A percentile compares a stretch with the other conserved stretches of the same genome.
phyloP scores from a whole-genome alignment of 2,329 filamentous ascomycete genomes.

The Epichloe bromicola region DNA sequence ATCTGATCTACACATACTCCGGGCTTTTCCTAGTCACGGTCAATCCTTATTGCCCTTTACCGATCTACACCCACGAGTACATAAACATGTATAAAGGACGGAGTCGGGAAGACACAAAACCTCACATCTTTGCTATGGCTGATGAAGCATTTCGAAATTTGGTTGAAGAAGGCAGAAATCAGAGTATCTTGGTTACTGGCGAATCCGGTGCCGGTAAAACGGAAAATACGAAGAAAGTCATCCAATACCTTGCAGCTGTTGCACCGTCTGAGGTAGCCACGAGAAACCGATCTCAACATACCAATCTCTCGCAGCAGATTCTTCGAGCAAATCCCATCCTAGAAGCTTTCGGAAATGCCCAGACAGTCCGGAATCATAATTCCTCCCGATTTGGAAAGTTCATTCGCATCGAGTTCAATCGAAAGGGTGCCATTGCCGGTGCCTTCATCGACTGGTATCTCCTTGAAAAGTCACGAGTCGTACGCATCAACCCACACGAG shows the following conservation, averaged over 20 bases:
- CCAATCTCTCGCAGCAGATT: conserved; percentile 91
- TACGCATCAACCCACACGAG: conserved; percentile 74
- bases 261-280: conserved; percentile 67
- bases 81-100: conserved; percentile 96
- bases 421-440: conserved; percentile 78
- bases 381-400: conserved; percentile 98
- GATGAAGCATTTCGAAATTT: conserved; percentile 93
- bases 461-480: conserved; percentile 93
- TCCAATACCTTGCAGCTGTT: conserved; percentile 93
- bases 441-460: conserved; percentile 99
- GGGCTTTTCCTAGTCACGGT: conserved; percentile 93
- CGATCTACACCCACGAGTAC: conserved; percentile 94
- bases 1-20: conserved; percentile 97
- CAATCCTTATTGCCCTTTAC: conserved; percentile 87
- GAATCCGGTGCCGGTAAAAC: conserved; percentile 98
- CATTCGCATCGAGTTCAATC: conserved; percentile 89
- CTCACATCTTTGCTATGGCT: conserved; percentile 95
- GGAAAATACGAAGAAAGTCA: conserved; percentile 98
- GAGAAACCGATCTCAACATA: conserved; percentile 49
- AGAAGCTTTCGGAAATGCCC: conserved; percentile 95
- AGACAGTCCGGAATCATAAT: conserved; percentile 96
- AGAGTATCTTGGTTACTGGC: conserved; percentile 94
- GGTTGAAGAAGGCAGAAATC: conserved; percentile 88
- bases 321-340: conserved; percentile 91
- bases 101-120: conserved; percentile 83